Evolutionary conservation across 352 stramenopile genomes (phyloP).

Genomic region (Phytophthora citricola): DNA sequence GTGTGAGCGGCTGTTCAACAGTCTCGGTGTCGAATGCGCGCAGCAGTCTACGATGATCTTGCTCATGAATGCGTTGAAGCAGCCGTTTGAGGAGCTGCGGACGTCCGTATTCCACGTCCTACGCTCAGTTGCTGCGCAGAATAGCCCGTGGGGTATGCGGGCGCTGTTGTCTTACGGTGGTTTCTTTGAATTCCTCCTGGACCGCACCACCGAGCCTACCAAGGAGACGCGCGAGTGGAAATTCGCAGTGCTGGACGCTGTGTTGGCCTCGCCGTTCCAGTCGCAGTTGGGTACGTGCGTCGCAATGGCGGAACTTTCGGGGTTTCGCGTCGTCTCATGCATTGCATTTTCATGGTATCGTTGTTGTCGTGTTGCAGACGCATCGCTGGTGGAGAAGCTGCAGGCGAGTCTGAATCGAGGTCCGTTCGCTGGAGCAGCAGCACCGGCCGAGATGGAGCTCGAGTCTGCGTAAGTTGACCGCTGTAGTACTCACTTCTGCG

Average conservation of each 20-base stretch:
- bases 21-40: slow-evolving; percentile 58
- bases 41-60: slow-evolving; percentile 65
- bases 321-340: slow-evolving; percentile 22
- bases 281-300: slow-evolving; percentile 56
- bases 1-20: slow-evolving; percentile 70
- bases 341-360: slow-evolving; percentile 24
- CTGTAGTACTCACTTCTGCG: background rate
- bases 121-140: slow-evolving; percentile 82
- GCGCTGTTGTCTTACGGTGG: slow-evolving; percentile 75
- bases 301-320: slow-evolving; percentile 2
- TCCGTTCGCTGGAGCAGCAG: slow-evolving; percentile 64
- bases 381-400: slow-evolving; percentile 61
- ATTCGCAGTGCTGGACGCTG: slow-evolving; percentile 83
- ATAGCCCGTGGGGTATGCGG: slow-evolving; percentile 78
- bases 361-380: slow-evolving; percentile 50
- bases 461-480: slow-evolving; percentile 53
- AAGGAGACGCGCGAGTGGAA: slow-evolving; percentile 91
- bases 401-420: slow-evolving; percentile 59
- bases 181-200: slow-evolving; percentile 87
- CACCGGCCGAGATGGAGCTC: slow-evolving; percentile 60
- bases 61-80: slow-evolving; percentile 81
- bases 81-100: slow-evolving; percentile 86
- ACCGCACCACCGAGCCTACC: slow-evolving; percentile 81
- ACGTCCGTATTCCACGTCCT: slow-evolving; percentile 77
- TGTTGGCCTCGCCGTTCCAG: slow-evolving; percentile 74